A percentile compares a stretch with the other conserved stretches of the same genome.
Evolutionary conservation across 257 asterid genomes (phyloP).

Genomic region (Solanum medicagineum): DNA sequence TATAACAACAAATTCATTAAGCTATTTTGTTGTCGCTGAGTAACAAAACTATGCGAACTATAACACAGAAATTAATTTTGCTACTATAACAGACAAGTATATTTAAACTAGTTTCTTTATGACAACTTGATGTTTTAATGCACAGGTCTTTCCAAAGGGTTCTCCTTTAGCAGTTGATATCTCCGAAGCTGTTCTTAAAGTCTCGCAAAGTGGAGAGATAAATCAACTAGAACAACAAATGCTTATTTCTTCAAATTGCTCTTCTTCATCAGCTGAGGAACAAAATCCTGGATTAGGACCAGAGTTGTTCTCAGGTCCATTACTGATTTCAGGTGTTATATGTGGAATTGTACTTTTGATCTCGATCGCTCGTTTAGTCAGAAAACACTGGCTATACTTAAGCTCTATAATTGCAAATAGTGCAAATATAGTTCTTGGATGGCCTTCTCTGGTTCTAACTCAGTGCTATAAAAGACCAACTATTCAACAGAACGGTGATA

Average conservation of each 20-base stretch:
- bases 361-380: neutral
- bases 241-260: slow-evolving; percentile 21
- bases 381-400: neutral
- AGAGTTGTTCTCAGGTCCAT: slow-evolving; percentile 27
- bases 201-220: slow-evolving; percentile 36
- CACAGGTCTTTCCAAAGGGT: slow-evolving; percentile 48
- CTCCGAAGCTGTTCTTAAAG: slow-evolving; percentile 43
- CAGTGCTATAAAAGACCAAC: neutral
- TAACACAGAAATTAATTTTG: neutral
- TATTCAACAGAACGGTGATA: neutral
- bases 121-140: neutral
- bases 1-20: neutral
- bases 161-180: slow-evolving; percentile 32
- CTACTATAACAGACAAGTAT: neutral
- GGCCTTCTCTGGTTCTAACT: neutral
- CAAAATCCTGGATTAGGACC: slow-evolving; percentile 13
- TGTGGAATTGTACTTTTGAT: slow-evolving; percentile 4
- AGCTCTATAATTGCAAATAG: neutral
- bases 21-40: neutral
- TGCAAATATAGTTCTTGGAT: neutral
- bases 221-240: slow-evolving; percentile 19
- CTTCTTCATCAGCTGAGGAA: slow-evolving; percentile 1
- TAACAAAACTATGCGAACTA: neutral
- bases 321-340: slow-evolving; percentile 19
- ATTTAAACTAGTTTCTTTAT: neutral